Conservation (phyloP, 352 stramenopile species). For the Globisporangium spinosum region DNA sequence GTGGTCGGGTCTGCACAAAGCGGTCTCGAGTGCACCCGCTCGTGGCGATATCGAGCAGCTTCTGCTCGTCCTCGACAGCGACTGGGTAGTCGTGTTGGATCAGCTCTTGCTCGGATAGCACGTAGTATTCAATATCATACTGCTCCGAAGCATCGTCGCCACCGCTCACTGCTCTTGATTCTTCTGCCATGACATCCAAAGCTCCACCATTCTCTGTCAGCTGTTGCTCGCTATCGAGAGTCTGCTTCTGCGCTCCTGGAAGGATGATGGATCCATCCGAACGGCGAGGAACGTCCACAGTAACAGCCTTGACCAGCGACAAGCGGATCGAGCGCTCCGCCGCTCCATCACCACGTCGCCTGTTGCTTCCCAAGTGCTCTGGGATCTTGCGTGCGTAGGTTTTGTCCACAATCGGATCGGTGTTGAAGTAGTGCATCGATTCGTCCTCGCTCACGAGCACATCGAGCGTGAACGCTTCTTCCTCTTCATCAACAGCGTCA, state of each 20-base stretch:
- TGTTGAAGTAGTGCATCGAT: conserved; percentile 76
- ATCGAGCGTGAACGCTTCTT: conserved; percentile 64
- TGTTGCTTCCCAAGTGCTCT: conserved; percentile 56
- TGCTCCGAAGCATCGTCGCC: conserved; percentile 10
- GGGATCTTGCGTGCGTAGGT: conserved; percentile 59
- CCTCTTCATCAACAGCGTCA: conserved; percentile 23
- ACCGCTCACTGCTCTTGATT: conserved; percentile 16
- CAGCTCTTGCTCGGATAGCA: conserved; percentile 61
- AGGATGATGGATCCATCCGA: conserved; percentile 38
- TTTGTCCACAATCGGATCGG: conserved; percentile 56
- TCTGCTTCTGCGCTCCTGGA: conserved; percentile 17
- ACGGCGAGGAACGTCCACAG: conserved; percentile 48
- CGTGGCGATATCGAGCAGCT: conserved; percentile 43
- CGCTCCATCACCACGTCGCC: conserved; percentile 27
- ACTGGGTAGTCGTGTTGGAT: conserved; percentile 68
- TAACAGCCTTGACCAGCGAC: conserved; percentile 59
- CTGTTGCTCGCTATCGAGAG: background rate
- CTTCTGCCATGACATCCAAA: background rate
- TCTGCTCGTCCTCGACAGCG: conserved; percentile 59
- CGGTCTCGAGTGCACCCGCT: conserved; percentile 45
- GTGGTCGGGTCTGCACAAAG: conserved; percentile 50
- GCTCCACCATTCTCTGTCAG: background rate
- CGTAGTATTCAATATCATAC: conserved; percentile 42
- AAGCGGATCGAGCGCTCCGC: conserved; percentile 48
- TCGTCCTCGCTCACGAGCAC: conserved; percentile 71